Percentiles rank a stretch among this genome's conserved stretches.
These are phyloP conservation scores for thale cress (Arabidopsis thaliana) DNA, from an alignment of 345 rosid genomes.

Conservation along the genomic window TAIR10.1 NC_003071.7:435001-435500, in stretches of 20 bases:
- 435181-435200: no score
- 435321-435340: no score
- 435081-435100: slow-evolving; percentile 9
- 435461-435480: not conserved
- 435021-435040: slow-evolving; percentile 17
- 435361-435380: not conserved
- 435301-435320: no score
- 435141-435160: no score
- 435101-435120: not conserved
- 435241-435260: not conserved
- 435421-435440: not conserved
- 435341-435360: no score
- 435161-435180: no score
- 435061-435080: not conserved
- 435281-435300: not conserved
- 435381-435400: not conserved
- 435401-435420: not conserved
- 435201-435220: no score
- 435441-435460: not conserved
- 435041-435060: not conserved
- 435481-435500: not conserved
- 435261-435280: not conserved
- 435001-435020: slow-evolving; percentile 13
- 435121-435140: not conserved
- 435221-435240: not conserved